Base-by-base conservation (phyloP, 2,329 filamentous ascomycete genomes). In the Aspergillus fijiensis region DNA sequence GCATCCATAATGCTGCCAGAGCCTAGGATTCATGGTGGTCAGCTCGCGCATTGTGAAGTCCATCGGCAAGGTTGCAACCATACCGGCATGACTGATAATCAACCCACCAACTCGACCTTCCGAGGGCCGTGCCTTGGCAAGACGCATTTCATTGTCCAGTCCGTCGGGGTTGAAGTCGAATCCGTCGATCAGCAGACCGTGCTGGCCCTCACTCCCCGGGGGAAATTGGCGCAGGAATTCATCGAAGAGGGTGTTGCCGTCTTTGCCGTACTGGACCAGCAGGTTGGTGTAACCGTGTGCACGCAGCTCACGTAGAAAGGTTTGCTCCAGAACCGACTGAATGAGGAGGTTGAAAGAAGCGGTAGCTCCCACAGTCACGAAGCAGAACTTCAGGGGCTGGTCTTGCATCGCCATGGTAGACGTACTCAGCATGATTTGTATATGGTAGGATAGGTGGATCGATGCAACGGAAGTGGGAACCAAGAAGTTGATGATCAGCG, bases 351-450 rank as follows among this genome's bases (percentile, higher is more conserved):
- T 81, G 76, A 99, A 99, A 21, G 89, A 85, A 16, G 93, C 92
- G 0, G 94, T 99, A 5, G 95, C 94, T 59, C 95, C 95, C 31
- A 96, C 89, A 0, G 95, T 98, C 58, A 97, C 89, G 66, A 99
- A 90, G 73, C 91, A 95, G 56, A 77, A 51, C 64, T 80, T 81
- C 52, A 65, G 71, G 12, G 16, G 56, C n/a, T 47, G 45, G n/a
- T 29, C 19, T 19, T 29, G 52, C 51, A 54, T 59, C 45, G 61
- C 52, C 63, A 65, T 67, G 58, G 53, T 61, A 29, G 57, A 27
- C 23, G 23, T 23, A 23, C 23, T 23, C 4, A 2, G 33, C 10
- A 1, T 23, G 0, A 14, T 6, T n/a, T 33, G 21, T 39, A 35
- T n/a, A 5, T 11, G 5, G 51, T 25, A 4, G 11, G 12, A 16